phyloP scores from a whole-genome alignment of 2,329 filamentous ascomycete species.

The Cytospora piceae region DNA sequence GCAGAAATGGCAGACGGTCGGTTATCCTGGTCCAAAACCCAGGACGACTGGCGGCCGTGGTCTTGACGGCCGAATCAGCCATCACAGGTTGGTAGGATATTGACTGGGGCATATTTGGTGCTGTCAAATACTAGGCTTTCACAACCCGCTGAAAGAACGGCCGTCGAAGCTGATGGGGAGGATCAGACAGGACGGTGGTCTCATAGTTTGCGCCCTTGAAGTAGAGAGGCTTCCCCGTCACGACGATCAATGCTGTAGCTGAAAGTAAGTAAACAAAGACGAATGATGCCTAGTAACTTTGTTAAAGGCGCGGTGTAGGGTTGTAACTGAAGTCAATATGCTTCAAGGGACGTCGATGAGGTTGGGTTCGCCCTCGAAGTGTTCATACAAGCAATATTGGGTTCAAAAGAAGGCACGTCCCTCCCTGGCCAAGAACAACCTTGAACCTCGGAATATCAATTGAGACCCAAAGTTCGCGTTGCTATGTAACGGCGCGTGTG shows the following conservation, averaged over 20 bases:
- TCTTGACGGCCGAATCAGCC: background rate
- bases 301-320: background rate
- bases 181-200: constrained; percentile 5
- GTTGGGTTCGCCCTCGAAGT: background rate
- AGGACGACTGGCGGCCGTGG: constrained; percentile 30
- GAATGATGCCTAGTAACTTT: background rate
- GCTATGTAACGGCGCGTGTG: constrained; percentile 22
- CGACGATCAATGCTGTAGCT: background rate
- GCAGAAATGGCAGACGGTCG: constrained; percentile 37
- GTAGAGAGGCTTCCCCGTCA: background rate
- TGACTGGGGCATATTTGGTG: constrained; percentile 17
- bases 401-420: background rate
- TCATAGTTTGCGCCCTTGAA: constrained; percentile 2
- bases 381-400: background rate
- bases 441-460: background rate
- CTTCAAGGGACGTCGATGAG: background rate
- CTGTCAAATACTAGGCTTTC: background rate
- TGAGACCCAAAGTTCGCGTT: constrained; percentile 17
- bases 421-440: constrained; percentile 5
- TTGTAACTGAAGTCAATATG: background rate
- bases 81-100: constrained; percentile 17
- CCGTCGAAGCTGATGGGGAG: constrained; percentile 1
- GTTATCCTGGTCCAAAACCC: constrained; percentile 31
- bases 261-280: constrained; percentile 16
- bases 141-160: background rate